Evolutionary conservation across 2,329 filamentous ascomycete genomes (phyloP), one percentile per base, ranked within the genome.

Genomic region (Huntiella decipiens): DNA sequence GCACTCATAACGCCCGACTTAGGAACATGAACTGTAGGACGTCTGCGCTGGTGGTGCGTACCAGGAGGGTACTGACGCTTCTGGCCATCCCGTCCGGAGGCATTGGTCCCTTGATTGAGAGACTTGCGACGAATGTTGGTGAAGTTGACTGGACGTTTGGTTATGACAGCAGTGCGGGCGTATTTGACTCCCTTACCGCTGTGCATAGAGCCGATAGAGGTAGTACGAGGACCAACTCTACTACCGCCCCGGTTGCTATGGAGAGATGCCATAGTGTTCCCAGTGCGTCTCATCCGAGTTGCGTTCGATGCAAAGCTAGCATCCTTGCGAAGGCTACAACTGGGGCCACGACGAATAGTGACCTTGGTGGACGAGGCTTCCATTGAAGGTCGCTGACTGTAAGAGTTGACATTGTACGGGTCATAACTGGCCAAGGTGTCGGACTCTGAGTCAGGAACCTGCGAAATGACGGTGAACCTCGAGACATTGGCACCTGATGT

Each of bases 341-440:
- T 48, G 16, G 46, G 37, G n/a, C 33, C 42, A n/a, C 28, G 28
- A 22, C 85, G 79, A 41, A 91, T 67, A 0, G 74, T 75, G 44
- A 86, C 73, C 53, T 75, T 81, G 28, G 78, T 70, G 54, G 77
- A 76, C 50, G 77, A 71, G 5, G 65, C 67, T 43, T 74, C 68
- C 3, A 44, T n/a, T 8, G 13, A 36, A 5, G 36, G 31, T 28
- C 22, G 22, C 22, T 28, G 22, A 10, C 28, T 32, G 11, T 43
- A 43, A 31, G 46, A 43, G 2, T 80, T 85, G 4, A 81, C 75
- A 55, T 82, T 74, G 58, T 82, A 93, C 0, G 86, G 85, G 58
- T 94, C 87, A 54, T 93, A 93, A 59, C 80, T 91, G 51, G 72
- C 59, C 8, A 68, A 56, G 0, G 67, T 73, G 6, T 64, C 68